These are phyloP conservation scores for Podila clonocystis DNA, from an alignment of 192 early-diverging fungal species.

Conservation along the genomic window DNA sequence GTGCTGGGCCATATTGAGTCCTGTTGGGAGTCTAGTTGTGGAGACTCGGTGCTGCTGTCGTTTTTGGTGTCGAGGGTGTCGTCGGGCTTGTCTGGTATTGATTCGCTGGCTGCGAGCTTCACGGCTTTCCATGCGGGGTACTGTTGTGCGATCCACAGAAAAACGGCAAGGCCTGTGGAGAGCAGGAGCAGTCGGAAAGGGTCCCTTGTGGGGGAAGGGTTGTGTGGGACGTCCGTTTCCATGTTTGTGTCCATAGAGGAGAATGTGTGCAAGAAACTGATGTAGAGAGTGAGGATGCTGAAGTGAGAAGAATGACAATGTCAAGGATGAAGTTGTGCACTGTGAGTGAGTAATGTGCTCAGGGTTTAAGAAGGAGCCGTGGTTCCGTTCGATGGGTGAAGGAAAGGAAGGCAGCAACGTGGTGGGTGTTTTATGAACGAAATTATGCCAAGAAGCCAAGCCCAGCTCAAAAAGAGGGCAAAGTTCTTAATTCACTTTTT, in stretches of 20 bases:
- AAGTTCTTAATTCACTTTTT: too few relatives aligned
- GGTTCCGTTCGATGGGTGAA: not conserved
- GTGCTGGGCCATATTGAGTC: conserved; percentile 9
- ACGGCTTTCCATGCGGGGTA: conserved; percentile 36
- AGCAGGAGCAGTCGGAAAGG: not conserved
- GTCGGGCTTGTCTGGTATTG: not conserved
- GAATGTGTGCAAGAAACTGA: too few relatives aligned
- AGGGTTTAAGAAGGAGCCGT: too few relatives aligned
- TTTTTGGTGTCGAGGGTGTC: not conserved
- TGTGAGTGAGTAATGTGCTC: too few relatives aligned
- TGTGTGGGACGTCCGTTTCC: not conserved
- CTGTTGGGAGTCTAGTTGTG: not conserved
- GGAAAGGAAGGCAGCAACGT: not conserved
- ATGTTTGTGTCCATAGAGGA: not conserved
- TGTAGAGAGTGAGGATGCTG: not conserved
- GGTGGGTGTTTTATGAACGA: too few relatives aligned
- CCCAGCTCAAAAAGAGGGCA: too few relatives aligned
- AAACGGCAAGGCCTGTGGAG: conserved; percentile 6
- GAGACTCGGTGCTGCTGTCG: conserved; percentile 1
- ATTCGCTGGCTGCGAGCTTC: not conserved
- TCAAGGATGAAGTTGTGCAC: too few relatives aligned
- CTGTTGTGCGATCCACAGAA: conserved; percentile 33
- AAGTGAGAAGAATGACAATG: not conserved
- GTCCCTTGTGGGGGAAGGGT: not conserved
- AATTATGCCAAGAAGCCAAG: not conserved